Percentiles rank a stretch among this genome's conserved stretches.
Evolutionary conservation across 1,139 yeast genomes (phyloP).

Genomic region (Saccharomyces hybrid): DNA sequence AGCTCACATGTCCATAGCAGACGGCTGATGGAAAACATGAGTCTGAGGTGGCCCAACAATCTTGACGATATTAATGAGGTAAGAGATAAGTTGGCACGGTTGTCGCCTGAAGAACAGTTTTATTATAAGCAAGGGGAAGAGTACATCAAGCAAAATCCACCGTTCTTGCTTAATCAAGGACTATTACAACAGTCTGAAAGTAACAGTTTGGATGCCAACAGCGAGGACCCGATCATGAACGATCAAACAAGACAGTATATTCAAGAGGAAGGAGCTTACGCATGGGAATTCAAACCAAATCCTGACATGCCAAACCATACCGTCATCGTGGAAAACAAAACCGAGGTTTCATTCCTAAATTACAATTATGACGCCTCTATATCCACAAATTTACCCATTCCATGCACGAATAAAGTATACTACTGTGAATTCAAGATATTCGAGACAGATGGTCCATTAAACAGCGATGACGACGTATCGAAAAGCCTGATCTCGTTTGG

Average conservation of each 20-base stretch:
- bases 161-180: slow-evolving; percentile 39
- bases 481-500: slow-evolving; percentile 54
- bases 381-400: slow-evolving; percentile 82
- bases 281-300: slow-evolving; percentile 87
- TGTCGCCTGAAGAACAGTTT: slow-evolving; percentile 71
- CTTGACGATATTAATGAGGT: slow-evolving; percentile 60
- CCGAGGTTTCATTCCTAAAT: slow-evolving; percentile 68
- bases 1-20: slow-evolving; percentile 2
- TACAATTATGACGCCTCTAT: slow-evolving; percentile 67
- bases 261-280: slow-evolving; percentile 87
- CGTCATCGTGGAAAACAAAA: slow-evolving; percentile 57
- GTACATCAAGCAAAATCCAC: slow-evolving; percentile 47
- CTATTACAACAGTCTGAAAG: slow-evolving; percentile 7
- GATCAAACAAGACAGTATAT: slow-evolving; percentile 44
- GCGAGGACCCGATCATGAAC: slow-evolving; percentile 44
- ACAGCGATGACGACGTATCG: slow-evolving; percentile 32
- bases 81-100: slow-evolving; percentile 56
- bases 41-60: slow-evolving; percentile 43
- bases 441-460: slow-evolving; percentile 29
- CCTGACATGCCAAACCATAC: slow-evolving; percentile 52
- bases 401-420: slow-evolving; percentile 77
- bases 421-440: slow-evolving; percentile 80
- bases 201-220: slow-evolving; percentile 27
- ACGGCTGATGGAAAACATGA: slow-evolving; percentile 9
- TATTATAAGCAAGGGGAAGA: slow-evolving; percentile 55